Percentiles rank a stretch among this genome's conserved stretches.
Evolutionary conservation across 2,329 filamentous ascomycete species (phyloP).

Genomic region (Pseudogymnoascus sp.): DNA sequence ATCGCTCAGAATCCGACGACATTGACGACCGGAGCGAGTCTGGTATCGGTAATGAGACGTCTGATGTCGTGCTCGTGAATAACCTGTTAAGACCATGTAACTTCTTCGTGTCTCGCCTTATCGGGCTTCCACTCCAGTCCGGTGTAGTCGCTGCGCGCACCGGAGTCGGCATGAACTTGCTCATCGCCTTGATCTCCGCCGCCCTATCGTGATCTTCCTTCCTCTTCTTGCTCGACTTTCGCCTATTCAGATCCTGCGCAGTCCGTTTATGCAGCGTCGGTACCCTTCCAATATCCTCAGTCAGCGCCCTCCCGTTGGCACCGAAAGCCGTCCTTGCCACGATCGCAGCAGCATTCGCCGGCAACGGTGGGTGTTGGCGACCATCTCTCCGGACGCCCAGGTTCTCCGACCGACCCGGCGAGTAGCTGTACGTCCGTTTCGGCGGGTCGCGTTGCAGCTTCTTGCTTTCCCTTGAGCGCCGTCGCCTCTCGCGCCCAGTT

Average conservation of each 20-base stretch:
- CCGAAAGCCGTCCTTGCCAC: slow-evolving; percentile 23
- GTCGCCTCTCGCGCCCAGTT: slow-evolving; percentile 27
- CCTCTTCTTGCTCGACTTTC: slow-evolving; percentile 69
- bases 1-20: slow-evolving; percentile 65
- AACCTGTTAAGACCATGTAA: slow-evolving; percentile 47
- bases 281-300: slow-evolving; percentile 35
- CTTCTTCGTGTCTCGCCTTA: slow-evolving; percentile 58
- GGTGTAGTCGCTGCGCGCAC: slow-evolving; percentile 52
- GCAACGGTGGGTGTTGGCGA: slow-evolving; percentile 22
- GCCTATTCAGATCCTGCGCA: slow-evolving; percentile 51
- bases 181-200: slow-evolving; percentile 83
- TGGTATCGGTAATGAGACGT: slow-evolving; percentile 65
- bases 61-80: slow-evolving; percentile 48
- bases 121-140: slow-evolving; percentile 50
- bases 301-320: slow-evolving; percentile 22
- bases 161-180: slow-evolving; percentile 53
- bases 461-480: slow-evolving; percentile 29
- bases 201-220: slow-evolving; percentile 70
- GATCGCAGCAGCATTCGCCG: slow-evolving; percentile 19
- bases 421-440: slow-evolving; percentile 53
- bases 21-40: slow-evolving; percentile 70
- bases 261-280: slow-evolving; percentile 55
- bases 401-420: slow-evolving; percentile 48
- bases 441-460: slow-evolving; percentile 36
- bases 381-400: slow-evolving; percentile 34